Evolutionary conservation across 345 rosid species (phyloP), one percentile per base, ranked within the genome.

Genomic region (Euphorbia lathyris): DNA sequence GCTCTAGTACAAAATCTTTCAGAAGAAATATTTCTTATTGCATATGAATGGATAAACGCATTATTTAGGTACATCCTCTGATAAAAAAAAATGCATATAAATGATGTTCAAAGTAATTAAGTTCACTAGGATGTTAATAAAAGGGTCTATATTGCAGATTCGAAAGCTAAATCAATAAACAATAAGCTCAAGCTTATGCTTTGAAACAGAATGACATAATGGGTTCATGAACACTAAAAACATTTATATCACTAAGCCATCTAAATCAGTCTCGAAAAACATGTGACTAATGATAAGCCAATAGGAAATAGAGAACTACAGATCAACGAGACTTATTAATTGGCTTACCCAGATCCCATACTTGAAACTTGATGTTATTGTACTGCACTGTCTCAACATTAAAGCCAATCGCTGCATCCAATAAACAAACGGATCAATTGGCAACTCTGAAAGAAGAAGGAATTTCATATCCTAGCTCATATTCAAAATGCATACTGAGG

Each of bases 401-500:
- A 63, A 95, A 95, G 63, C 99, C 99, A 80, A 95, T 95, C 51
- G 99, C 99, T 95, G 85, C 83, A 76, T 88, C 93, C 91, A 91
- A 88, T 61, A 74, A 70, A 22, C 9, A 47, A 53, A 40, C 9
- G 7, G n/a, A 57, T 56, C 72, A 52, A 36, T 68, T 32, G 70
- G 6, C 4, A 72, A 19, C 43, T 48, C 74, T 22, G 50, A 72
- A 59, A 34, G 38, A 65, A 9, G 20, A 20, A 60, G 26, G 2
- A 60, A n/a, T 60, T 60, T 34, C 4, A 58, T 17, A 29, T 29
- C 40, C 11, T 27, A 29, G 62, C 45, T 63, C 7, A 58, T 57
- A 64, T 20, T 25, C 34, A 40, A 2, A 14, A 45, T 50, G 51
- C 29, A 71, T 32, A 27, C 32, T 6, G 58, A 12, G 16, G 27